Evolutionary conservation across 441 rosid species (phyloP), one percentile per base, ranked within the genome.

Genomic region (Adansonia madagascariensis): DNA sequence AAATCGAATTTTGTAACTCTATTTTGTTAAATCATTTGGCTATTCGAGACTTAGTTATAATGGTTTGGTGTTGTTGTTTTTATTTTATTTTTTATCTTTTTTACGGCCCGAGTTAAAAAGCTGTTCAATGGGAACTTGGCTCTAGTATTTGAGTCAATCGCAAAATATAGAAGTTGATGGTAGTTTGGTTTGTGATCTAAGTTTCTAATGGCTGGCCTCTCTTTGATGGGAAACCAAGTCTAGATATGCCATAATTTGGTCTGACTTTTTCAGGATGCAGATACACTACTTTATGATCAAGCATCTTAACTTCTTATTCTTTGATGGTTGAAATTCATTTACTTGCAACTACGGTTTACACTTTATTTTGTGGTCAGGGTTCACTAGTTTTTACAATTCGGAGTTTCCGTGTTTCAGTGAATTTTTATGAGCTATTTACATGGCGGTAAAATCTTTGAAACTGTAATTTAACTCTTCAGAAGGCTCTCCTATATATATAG

Each of bases 121-220:
- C 10, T 53, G 41, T 49, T 69, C 35, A 1, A 35, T 63, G 15
- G 35, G 20, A 62, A 62, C 67, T 65, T 65, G 22, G 53, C 43
- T 73, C 44, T n/a, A 14, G 76, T 7, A 6, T 63, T 73, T 52
- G 17, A 24, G 61, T 12, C 46, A 9, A 6, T 15, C n/a, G 15
- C 31, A 15, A 31, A 52, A 49, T 57, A 18, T 31, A 15, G 2
- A 31, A n/a, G 4, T 8, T n/a, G 11, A 55, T 3, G 56, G 43
- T 44, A 24, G 69, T 61, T 61, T 61, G 56, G 43, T 57, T 74
- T 46, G 46, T 74, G 55, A 44, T 74, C 46, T 22, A 15, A 46
- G 57, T 44, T 74, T 46, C 7, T 22, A 44, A 24, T 24, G 27
- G 27, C 14, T 24, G 68, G 22, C 17, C 1, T 20, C 1, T 8